A percentile compares a stretch with the other conserved stretches of the same genome.
Conservation (phyloP, 257 asterid species). For the Solanum etuberosum region DNA sequence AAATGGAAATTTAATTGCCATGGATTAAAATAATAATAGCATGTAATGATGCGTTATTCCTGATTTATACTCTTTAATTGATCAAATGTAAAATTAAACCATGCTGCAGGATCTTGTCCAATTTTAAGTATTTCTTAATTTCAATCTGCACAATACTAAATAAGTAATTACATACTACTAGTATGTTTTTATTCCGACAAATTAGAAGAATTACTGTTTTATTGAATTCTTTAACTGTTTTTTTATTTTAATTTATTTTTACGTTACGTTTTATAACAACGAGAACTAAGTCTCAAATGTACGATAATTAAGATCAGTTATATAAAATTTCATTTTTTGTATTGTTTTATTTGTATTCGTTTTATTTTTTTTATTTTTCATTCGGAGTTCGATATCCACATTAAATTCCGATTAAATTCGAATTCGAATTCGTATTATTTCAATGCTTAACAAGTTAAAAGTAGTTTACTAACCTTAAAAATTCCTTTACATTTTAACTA, state of each 20-base stretch:
- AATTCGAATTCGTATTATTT: background rate
- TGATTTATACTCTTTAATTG: background rate
- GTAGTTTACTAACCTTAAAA: background rate
- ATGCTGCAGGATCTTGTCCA: background rate
- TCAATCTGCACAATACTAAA: background rate
- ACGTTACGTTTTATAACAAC: background rate
- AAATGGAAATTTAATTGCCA: background rate
- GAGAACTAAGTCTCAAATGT: background rate
- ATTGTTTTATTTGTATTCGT: background rate
- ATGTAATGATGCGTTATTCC: background rate
- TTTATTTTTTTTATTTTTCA: no score
- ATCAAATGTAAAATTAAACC: background rate
- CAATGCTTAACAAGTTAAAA: background rate
- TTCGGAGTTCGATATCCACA: no score
- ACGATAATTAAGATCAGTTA: background rate
- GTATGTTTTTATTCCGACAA: background rate
- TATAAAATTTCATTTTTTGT: background rate
- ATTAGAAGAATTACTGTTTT: background rate
- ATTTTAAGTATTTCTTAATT: background rate
- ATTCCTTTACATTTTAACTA: background rate
- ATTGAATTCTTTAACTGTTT: background rate
- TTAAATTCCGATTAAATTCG: no score
- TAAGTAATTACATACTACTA: background rate
- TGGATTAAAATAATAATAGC: background rate
- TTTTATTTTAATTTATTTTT: no score